Percentiles rank a stretch among this genome's conserved stretches.
phyloP scores from a whole-genome alignment of 2,329 filamentous ascomycete genomes.

The Aspergillus bombycis region DNA sequence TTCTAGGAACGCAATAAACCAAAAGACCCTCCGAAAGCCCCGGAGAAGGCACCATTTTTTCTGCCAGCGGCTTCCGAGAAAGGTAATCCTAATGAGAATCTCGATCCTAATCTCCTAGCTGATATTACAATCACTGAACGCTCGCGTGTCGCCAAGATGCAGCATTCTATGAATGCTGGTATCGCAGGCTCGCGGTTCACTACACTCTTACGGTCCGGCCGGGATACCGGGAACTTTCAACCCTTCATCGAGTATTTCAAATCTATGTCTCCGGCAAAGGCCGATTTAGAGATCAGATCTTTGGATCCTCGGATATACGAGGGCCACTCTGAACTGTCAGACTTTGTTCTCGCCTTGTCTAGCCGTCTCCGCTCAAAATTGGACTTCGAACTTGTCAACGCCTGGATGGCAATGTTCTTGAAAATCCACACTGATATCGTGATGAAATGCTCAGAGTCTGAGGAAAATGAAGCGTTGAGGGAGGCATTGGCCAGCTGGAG shows the following conservation, averaged over 20 bases:
- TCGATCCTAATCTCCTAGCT: constrained; percentile 31
- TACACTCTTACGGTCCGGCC: constrained; percentile 48
- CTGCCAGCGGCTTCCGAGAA: constrained; percentile 57
- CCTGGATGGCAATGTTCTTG: constrained; percentile 96
- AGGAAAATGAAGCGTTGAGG: constrained; percentile 52
- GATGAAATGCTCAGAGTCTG: constrained; percentile 46
- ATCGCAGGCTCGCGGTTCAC: constrained; percentile 47
- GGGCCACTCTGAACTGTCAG: constrained; percentile 68
- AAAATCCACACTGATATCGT: constrained; percentile 72
- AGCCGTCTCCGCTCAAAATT: constrained; percentile 66
- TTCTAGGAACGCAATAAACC: constrained; percentile 85
- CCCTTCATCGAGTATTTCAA: constrained; percentile 79
- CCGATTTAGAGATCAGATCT: constrained; percentile 88
- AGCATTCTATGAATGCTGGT: constrained; percentile 49
- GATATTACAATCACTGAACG: constrained; percentile 51
- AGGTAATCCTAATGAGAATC: constrained; percentile 29
- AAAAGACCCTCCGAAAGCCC: constrained; percentile 84
- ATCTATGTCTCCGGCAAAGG: constrained; percentile 77
- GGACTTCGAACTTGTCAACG: constrained; percentile 93
- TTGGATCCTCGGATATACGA: constrained; percentile 55
- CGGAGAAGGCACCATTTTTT: constrained; percentile 96
- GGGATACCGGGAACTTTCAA: constrained; percentile 62
- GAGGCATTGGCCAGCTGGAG: constrained; percentile 70
- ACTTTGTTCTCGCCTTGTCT: constrained; percentile 82
- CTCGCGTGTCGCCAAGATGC: constrained; percentile 71